phyloP scores from a whole-genome alignment of 2,329 filamentous ascomycete species.

The Fusarium stilboides region DNA sequence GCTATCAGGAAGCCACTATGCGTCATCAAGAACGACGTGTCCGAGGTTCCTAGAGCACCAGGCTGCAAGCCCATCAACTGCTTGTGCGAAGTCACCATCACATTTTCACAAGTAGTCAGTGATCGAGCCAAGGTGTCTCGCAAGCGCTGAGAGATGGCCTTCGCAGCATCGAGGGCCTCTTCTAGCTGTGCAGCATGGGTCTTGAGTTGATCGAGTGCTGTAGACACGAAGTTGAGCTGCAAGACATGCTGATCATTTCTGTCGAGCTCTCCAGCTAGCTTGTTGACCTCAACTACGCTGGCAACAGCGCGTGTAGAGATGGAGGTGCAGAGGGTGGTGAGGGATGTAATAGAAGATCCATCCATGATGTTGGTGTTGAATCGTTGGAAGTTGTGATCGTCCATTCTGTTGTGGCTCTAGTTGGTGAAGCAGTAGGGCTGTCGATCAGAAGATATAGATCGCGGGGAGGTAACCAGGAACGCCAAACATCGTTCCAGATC shows the following conservation, averaged over 20 bases:
- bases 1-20: neutral
- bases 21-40: neutral
- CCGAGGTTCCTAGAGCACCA: too few relatives aligned
- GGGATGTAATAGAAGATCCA: neutral
- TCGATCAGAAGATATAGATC: neutral
- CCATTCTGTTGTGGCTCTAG: too few relatives aligned
- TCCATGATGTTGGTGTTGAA: neutral
- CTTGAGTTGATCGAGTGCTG: neutral
- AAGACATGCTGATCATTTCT: neutral
- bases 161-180: neutral
- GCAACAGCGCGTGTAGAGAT: neutral
- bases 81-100: neutral
- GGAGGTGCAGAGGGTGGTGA: neutral
- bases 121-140: neutral
- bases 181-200: neutral
- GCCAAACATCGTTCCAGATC: too few relatives aligned
- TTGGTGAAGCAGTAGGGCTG: neutral
- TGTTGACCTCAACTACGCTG: neutral
- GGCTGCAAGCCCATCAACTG: neutral
- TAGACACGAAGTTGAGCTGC: neutral
- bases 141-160: neutral
- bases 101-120: neutral
- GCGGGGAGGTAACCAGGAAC: neutral
- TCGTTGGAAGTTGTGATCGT: neutral
- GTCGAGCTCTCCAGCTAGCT: neutral